Percentiles rank a stretch among this genome's conserved stretches.
These are phyloP conservation scores for Penicillium sp. DNA, from an alignment of 2,329 filamentous ascomycete genomes.

Conservation along the genomic window DNA sequence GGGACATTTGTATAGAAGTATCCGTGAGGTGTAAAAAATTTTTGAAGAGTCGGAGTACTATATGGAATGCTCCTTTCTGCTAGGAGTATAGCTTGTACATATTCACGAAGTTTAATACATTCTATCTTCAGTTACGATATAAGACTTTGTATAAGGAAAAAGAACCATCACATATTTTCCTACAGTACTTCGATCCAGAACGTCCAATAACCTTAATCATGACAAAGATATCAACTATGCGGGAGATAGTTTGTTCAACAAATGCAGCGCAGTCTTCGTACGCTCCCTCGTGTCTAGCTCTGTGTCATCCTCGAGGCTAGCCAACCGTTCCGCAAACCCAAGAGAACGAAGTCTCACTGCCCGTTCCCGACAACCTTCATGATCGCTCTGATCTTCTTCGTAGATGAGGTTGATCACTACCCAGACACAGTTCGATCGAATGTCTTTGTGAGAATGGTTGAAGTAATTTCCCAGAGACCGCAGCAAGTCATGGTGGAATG, in stretches of 20 bases:
- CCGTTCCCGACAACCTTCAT: slow-evolving; percentile 62
- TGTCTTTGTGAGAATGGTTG: slow-evolving; percentile 66
- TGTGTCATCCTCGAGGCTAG: slow-evolving; percentile 62
- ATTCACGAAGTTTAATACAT: no score
- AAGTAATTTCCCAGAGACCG: slow-evolving; percentile 71
- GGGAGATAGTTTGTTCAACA: slow-evolving; percentile 52
- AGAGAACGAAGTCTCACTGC: slow-evolving; percentile 67
- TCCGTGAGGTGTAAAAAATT: no score
- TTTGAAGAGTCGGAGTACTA: no score
- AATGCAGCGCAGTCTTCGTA: slow-evolving; percentile 73
- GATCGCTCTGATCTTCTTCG: slow-evolving; percentile 71
- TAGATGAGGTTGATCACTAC: slow-evolving; percentile 82
- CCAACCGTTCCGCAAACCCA: slow-evolving; percentile 67
- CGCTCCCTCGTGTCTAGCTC: slow-evolving; percentile 82
- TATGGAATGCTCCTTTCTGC: no score
- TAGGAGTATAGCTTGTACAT: no score
- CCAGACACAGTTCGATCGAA: slow-evolving; percentile 78
- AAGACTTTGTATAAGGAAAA: no score
- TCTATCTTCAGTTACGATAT: no score
- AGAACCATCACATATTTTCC: background rate
- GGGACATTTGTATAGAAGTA: no score
- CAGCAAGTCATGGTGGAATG: slow-evolving; percentile 73
- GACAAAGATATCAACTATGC: background rate
- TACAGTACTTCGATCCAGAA: background rate
- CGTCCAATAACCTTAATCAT: background rate